Evolutionary conservation across 331 rosid species (phyloP).

Genomic region (Pyracantha coccinea): DNA sequence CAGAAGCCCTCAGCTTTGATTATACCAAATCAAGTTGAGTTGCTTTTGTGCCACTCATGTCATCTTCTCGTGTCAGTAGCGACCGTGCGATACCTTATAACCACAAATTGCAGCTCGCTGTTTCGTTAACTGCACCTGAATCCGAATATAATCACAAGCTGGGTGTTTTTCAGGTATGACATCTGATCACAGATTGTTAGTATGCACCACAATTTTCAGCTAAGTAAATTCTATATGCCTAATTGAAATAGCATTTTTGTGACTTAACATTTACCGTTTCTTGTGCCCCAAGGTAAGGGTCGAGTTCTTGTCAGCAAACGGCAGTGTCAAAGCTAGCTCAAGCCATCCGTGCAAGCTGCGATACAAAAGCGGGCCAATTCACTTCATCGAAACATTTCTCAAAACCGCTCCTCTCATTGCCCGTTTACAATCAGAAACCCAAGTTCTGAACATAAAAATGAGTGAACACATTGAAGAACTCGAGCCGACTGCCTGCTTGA

Average conservation of each 20-base stretch:
- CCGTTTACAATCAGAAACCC: conserved; percentile 19
- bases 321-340: conserved; percentile 8
- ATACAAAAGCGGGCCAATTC: conserved; percentile 8
- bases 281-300: conserved; percentile 18
- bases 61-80: background rate
- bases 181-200: background rate
- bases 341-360: conserved; percentile 19
- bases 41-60: conserved; percentile 11
- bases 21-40: conserved; percentile 17
- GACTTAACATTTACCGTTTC: background rate
- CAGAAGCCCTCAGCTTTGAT: conserved; percentile 12
- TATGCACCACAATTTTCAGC: too few species aligned
- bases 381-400: background rate
- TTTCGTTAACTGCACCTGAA: conserved; percentile 19
- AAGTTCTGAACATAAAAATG: conserved; percentile 15
- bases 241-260: background rate
- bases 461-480: conserved; percentile 5
- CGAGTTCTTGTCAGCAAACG: conserved; percentile 21
- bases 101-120: conserved; percentile 20
- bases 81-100: conserved; percentile 4
- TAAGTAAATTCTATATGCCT: background rate
- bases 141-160: conserved; percentile 8
- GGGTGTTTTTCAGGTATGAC: conserved; percentile 18
- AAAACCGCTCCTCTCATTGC: conserved; percentile 11
- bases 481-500: conserved; percentile 10